Conservation (phyloP, 2,329 filamentous ascomycete genomes). For the Botrytis medusae region DNA sequence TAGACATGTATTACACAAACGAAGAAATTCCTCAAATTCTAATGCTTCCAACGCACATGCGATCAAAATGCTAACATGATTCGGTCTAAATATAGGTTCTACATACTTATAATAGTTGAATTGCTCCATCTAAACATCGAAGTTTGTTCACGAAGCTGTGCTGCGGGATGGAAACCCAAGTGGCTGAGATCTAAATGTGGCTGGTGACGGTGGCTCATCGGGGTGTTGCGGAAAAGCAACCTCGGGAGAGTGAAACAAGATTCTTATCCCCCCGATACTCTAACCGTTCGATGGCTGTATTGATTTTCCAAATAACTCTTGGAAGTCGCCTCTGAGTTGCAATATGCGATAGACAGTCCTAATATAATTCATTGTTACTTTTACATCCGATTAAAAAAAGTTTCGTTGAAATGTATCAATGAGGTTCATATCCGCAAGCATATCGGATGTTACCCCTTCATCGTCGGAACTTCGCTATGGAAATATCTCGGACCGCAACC, state of each 20-base stretch:
- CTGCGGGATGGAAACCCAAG: neutral
- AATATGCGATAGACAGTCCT: neutral
- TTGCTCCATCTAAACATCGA: too few relatives aligned
- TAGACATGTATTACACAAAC: neutral
- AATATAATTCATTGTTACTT: neutral
- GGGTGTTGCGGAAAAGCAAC: neutral
- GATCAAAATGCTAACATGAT: too few relatives aligned
- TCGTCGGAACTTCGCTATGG: neutral
- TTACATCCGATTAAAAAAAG: neutral
- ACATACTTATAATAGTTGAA: too few relatives aligned
- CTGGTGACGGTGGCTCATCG: neutral
- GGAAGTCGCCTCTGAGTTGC: neutral
- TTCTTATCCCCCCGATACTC: constrained; percentile 8
- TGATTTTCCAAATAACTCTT: neutral
- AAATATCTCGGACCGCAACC: constrained; percentile 7
- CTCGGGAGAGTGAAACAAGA: neutral
- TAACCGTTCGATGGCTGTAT: neutral
- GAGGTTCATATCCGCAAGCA: neutral
- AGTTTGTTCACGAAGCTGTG: too few relatives aligned
- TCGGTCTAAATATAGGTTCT: too few relatives aligned
- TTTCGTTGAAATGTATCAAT: neutral
- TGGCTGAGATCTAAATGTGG: neutral
- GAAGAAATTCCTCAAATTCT: too few relatives aligned
- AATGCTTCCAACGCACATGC: too few relatives aligned
- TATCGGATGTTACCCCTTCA: constrained; percentile 16